Evolutionary conservation across 2,329 filamentous ascomycete genomes (phyloP), one percentile per base, ranked within the genome.

Genomic region (Pestalotiopsis sp.): DNA sequence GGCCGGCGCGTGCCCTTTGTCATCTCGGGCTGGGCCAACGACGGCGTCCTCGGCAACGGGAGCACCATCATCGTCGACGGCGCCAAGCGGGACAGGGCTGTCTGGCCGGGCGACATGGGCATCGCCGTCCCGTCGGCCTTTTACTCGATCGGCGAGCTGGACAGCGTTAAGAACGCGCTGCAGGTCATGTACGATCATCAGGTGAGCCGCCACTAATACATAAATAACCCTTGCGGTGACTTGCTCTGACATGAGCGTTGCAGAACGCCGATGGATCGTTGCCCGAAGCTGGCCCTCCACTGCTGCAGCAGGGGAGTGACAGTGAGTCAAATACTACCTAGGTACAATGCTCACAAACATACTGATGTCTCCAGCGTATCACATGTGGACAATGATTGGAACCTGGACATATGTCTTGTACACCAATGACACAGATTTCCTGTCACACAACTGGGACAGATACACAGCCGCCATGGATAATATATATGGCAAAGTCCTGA

Each of bases 101-200:
- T 89, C 3, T 89, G 86, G 85, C 85, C 87, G 14, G 87, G 87
- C 2, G 87, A 89, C 71, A 87, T 88, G 83, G 83, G 83, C 1
- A 86, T 88, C 64, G 83, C 85, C 3, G 79, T 85, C 0, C 84
- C 85, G 2, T 80, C 79, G 14, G 79, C 86, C 1, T 83, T 85
- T 14, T 84, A 87, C 9, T 86, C 84, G 17, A 87, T 84, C 0
- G 83, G 84, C 2, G 77, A 78, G 66, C 75, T 86, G n/a, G 75
- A 76, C 56, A 83, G 82, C 49, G 77, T 86, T 17, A 80, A 80
- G 66, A 85, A 85, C 65, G 83, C 82, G 0, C 69, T 87, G 17
- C 80, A 75, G 59, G 70, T 71, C 2, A 70, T 79, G 68, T 85
- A 85, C 67, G 68, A 74, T 62, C 62, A 72, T 41, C 78, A 80